Conservation (phyloP, 2,329 filamentous ascomycete genomes). For the Fusarium setosum region DNA sequence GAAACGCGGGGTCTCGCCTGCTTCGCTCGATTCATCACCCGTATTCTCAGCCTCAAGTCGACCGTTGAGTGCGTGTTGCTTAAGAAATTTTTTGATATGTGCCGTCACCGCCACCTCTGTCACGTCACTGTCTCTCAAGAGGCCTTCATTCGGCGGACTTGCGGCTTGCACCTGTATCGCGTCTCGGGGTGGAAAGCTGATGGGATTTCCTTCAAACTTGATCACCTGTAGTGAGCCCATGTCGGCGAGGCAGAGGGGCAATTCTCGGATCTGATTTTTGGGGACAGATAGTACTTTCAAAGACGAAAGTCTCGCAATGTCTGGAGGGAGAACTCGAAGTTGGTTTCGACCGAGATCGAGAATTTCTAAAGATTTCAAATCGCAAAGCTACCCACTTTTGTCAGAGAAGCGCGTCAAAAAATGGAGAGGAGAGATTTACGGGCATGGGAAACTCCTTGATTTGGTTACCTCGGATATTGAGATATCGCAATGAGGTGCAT, state of each 20-base stretch:
- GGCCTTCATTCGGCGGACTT: conserved; percentile 66
- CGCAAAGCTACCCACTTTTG: conserved; percentile 73
- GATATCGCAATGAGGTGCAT: conserved; percentile 81
- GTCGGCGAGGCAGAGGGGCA: conserved; percentile 86
- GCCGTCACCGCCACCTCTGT: conserved; percentile 69
- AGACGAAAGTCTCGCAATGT: conserved; percentile 83
- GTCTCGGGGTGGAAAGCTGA: conserved; percentile 81
- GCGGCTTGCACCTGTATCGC: conserved; percentile 69
- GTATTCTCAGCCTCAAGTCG: conserved; percentile 66
- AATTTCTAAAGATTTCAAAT: conserved; percentile 88
- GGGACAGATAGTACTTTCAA: conserved; percentile 90
- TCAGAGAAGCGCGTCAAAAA: conserved; percentile 37
- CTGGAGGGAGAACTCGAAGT: conserved; percentile 79
- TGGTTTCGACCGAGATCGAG: conserved; percentile 92
- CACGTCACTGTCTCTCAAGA: conserved; percentile 69
- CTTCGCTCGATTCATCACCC: conserved; percentile 76
- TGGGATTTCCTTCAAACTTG: conserved; percentile 89
- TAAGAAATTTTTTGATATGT: conserved; percentile 71
- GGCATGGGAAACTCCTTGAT: conserved; percentile 72
- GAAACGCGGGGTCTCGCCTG: conserved; percentile 82
- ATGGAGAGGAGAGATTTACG: conserved; percentile 50
- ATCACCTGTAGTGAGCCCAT: conserved; percentile 91
- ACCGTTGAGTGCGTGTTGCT: conserved; percentile 62
- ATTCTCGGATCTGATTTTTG: conserved; percentile 85
- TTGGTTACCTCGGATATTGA: conserved; percentile 83